Conservation (phyloP, 768 basidiomycete species). For the Rhizopogon salebrosus region DNA sequence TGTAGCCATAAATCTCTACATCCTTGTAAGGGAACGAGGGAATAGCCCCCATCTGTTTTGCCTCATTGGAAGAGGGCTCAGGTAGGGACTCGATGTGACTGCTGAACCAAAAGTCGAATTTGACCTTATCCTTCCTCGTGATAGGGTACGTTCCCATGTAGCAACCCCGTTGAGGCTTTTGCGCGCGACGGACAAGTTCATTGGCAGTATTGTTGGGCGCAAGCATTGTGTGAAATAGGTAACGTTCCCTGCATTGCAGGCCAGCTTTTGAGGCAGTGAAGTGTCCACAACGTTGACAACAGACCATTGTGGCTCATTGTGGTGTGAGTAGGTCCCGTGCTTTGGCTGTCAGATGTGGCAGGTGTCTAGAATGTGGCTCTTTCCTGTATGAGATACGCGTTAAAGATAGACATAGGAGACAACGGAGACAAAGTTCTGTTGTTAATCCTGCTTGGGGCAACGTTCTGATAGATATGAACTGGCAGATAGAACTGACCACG, state of each 20-base stretch:
- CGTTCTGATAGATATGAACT: not conserved
- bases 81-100: not conserved
- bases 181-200: not conserved
- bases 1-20: constrained; percentile 30
- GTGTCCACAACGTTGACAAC: not conserved
- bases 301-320: not conserved
- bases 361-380: too few species aligned
- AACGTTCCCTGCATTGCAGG: not conserved
- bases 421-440: not conserved
- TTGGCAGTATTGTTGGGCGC: not conserved
- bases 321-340: not conserved
- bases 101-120: not conserved
- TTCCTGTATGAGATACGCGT: not conserved
- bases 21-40: constrained; percentile 26
- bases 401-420: not conserved
- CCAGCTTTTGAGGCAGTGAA: not conserved
- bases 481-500: not conserved
- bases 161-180: not conserved
- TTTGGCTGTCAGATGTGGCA: not conserved
- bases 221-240: not conserved
- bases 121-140: not conserved
- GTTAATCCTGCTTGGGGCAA: not conserved
- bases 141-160: not conserved
- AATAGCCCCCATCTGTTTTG: constrained; percentile 26
- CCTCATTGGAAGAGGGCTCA: constrained; percentile 10